phyloP scores from a whole-genome alignment of 305 asterid species.

The Solanum hybrid region DNA sequence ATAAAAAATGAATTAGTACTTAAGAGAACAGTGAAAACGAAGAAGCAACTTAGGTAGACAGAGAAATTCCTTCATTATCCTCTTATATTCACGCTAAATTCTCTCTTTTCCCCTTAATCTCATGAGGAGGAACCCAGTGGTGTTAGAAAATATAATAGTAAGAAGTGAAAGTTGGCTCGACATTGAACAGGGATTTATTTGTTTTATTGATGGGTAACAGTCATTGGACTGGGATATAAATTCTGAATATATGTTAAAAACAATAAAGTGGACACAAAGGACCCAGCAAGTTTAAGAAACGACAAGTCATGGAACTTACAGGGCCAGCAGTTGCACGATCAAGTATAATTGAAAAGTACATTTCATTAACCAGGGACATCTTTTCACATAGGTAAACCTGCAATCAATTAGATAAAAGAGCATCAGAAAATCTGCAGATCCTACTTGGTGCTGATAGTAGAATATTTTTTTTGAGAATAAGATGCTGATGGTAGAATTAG shows the following conservation, averaged over 20 bases:
- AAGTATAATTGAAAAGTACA: slow-evolving; percentile 97
- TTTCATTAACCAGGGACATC: slow-evolving; percentile 87
- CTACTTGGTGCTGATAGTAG: not conserved
- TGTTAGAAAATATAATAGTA: not conserved
- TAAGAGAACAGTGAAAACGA: not conserved
- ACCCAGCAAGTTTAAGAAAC: slow-evolving; percentile 11
- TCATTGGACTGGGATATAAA: not conserved
- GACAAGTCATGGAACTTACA: slow-evolving; percentile 43
- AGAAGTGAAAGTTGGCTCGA: not conserved
- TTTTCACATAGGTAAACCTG: slow-evolving; percentile 94
- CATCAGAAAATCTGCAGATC: not conserved
- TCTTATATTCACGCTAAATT: not conserved
- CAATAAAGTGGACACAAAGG: slow-evolving; percentile 1
- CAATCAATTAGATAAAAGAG: not conserved
- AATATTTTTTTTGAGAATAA: not conserved
- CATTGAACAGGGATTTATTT: not conserved
- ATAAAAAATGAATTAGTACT: not conserved
- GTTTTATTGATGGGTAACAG: not conserved
- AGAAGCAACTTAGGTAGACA: not conserved
- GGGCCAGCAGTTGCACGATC: slow-evolving; percentile 95
- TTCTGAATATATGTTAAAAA: not conserved
- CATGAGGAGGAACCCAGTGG: not conserved
- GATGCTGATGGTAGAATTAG: not conserved
- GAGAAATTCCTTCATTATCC: not conserved
- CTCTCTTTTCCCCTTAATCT: not conserved